Evolutionary conservation across 2,329 filamentous ascomycete species (phyloP).

Genomic region (Phoma sp.): DNA sequence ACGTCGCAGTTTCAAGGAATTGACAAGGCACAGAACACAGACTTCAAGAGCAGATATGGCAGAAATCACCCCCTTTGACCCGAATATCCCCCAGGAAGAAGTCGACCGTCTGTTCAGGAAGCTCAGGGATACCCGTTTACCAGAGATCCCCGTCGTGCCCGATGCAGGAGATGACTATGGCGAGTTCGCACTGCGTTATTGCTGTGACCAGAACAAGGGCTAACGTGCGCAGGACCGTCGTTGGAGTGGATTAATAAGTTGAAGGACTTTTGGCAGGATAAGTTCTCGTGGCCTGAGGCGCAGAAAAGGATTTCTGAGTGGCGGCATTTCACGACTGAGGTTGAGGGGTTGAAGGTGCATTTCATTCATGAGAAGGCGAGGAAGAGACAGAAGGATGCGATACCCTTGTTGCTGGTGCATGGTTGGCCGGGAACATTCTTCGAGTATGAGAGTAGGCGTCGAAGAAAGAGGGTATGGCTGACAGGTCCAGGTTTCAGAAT

Average conservation of each 20-base stretch:
- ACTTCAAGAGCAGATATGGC: slow-evolving; percentile 10
- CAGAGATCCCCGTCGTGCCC: slow-evolving; percentile 44
- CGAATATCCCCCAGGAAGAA: slow-evolving; percentile 43
- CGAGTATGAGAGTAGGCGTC: slow-evolving; percentile 36
- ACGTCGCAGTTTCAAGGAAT: neutral
- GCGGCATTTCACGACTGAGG: slow-evolving; percentile 45
- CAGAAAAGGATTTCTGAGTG: slow-evolving; percentile 43
- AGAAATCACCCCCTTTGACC: slow-evolving; percentile 42
- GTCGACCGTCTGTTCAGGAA: slow-evolving; percentile 47
- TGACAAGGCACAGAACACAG: neutral
- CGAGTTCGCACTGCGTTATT: neutral
- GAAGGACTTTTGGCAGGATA: slow-evolving; percentile 43
- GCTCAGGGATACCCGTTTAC: slow-evolving; percentile 43
- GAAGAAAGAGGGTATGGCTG: neutral
- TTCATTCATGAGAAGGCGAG: slow-evolving; percentile 48
- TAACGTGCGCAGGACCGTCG: slow-evolving; percentile 24
- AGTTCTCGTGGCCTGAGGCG: slow-evolving; percentile 43
- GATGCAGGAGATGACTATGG: slow-evolving; percentile 46
- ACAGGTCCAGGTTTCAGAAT: slow-evolving; percentile 32
- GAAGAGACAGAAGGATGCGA: slow-evolving; percentile 41
- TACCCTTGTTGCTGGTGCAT: slow-evolving; percentile 53
- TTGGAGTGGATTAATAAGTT: slow-evolving; percentile 45
- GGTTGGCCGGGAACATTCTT: slow-evolving; percentile 56
- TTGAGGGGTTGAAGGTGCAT: slow-evolving; percentile 47
- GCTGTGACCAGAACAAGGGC: neutral